phyloP scores from a whole-genome alignment of 2,329 filamentous ascomycete species.

The Neophaeococcomyces aloes region DNA sequence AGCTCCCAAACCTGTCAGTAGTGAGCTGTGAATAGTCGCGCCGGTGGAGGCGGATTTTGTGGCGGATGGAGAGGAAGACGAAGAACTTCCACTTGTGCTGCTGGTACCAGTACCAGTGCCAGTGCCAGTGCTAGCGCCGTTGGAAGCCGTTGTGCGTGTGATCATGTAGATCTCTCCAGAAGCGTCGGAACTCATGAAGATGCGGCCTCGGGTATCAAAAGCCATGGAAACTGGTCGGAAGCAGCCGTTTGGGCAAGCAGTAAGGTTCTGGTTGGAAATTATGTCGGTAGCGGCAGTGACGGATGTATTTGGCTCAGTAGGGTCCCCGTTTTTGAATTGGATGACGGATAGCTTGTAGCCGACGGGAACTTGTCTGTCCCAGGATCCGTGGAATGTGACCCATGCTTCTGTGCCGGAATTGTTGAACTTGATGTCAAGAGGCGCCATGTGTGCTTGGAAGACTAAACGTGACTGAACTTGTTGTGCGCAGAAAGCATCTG shows the following conservation, averaged over 20 bases:
- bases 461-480: conserved; percentile 44
- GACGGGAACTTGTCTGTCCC: conserved; percentile 42
- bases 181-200: conserved; percentile 27
- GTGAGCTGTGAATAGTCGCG: background rate
- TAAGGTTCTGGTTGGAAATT: conserved; percentile 24
- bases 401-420: conserved; percentile 48
- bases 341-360: conserved; percentile 43
- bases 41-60: background rate
- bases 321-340: conserved; percentile 37
- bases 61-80: background rate
- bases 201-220: conserved; percentile 24
- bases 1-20: background rate
- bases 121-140: conserved; percentile 3
- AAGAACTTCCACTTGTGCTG: background rate
- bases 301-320: conserved; percentile 30
- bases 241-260: conserved; percentile 24
- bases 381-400: conserved; percentile 62
- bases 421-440: conserved; percentile 60
- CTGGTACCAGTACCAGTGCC: too few species aligned
- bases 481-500: conserved; percentile 35
- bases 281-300: conserved; percentile 24
- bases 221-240: conserved; percentile 28
- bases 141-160: conserved; percentile 9
- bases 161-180: conserved; percentile 25
- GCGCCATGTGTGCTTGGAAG: conserved; percentile 58